These are phyloP conservation scores for Claviceps pusilla DNA, from an alignment of 2,329 filamentous ascomycete species.

Conservation along the genomic window DNA sequence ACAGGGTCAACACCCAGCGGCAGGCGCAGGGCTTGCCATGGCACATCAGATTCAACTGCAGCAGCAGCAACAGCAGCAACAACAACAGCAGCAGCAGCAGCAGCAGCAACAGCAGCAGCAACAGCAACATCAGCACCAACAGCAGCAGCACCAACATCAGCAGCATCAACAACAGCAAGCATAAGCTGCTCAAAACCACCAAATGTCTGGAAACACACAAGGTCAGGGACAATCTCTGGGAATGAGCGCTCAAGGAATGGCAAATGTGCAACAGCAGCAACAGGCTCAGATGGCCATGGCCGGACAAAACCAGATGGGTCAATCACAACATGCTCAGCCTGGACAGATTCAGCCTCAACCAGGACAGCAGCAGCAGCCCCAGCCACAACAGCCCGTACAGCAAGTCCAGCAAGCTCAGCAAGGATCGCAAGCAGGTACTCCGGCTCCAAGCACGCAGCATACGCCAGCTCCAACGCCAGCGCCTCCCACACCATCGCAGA, in stretches of 20 bases:
- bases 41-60: constrained; percentile 35
- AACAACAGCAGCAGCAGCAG: constrained; percentile 32
- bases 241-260: constrained; percentile 33
- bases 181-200: constrained; percentile 22
- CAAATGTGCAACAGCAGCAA: constrained; percentile 20
- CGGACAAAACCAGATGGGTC: constrained; percentile 8
- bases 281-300: constrained; percentile 7
- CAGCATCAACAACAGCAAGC: constrained; percentile 19
- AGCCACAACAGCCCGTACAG: constrained; percentile 26
- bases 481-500: constrained; percentile 13
- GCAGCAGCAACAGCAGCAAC: constrained; percentile 27
- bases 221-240: constrained; percentile 28
- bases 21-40: constrained; percentile 22
- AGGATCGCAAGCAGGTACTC: constrained; percentile 6
- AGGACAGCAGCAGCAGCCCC: constrained; percentile 26
- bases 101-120: constrained; percentile 26
- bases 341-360: constrained; percentile 15
- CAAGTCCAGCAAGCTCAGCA: constrained; percentile 26
- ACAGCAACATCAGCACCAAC: constrained; percentile 14
- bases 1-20: constrained; percentile 18
- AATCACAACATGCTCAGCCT: constrained; percentile 10
- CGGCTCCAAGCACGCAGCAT: constrained; percentile 18
- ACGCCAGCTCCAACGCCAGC: constrained; percentile 25
- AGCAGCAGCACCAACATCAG: constrained; percentile 25
- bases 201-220: constrained; percentile 25